Evolutionary conservation across 2,329 filamentous ascomycete species (phyloP).

Genomic region (Aspergillus intermedius): DNA sequence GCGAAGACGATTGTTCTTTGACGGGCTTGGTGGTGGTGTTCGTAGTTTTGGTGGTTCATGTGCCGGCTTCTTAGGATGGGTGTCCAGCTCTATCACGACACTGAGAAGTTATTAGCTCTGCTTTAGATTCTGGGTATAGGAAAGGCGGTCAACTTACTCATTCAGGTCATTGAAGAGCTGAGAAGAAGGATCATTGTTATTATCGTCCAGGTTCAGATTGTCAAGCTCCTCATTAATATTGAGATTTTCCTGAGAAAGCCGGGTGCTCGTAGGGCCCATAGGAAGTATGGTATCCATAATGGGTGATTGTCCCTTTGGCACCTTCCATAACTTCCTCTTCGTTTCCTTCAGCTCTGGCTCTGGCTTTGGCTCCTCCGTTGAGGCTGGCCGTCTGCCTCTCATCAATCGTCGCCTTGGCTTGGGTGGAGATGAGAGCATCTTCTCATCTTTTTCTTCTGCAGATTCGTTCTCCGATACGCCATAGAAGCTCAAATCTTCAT

Average conservation of each 20-base stretch:
- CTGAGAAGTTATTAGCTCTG: slow-evolving; percentile 10
- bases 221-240: slow-evolving; percentile 18
- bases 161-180: slow-evolving; percentile 13
- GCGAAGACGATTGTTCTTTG: slow-evolving; percentile 32
- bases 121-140: no score
- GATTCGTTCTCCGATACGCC: slow-evolving; percentile 19
- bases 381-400: slow-evolving; percentile 26
- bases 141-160: slow-evolving; percentile 11
- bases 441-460: slow-evolving; percentile 20
- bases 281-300: slow-evolving; percentile 11
- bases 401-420: slow-evolving; percentile 27
- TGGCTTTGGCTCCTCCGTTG: slow-evolving; percentile 16
- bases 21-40: slow-evolving; percentile 41
- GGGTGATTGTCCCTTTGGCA: slow-evolving; percentile 11
- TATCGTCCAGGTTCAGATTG: slow-evolving; percentile 15
- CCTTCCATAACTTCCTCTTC: slow-evolving; percentile 8
- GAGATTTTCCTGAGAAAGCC: slow-evolving; percentile 15
- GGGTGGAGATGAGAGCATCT: slow-evolving; percentile 13
- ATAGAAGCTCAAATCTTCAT: slow-evolving; percentile 32
- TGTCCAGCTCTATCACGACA: slow-evolving; percentile 1
- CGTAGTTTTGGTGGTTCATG: slow-evolving; percentile 10
- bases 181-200: slow-evolving; percentile 16
- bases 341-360: slow-evolving; percentile 11
- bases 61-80: slow-evolving; percentile 7
- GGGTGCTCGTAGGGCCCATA: slow-evolving; percentile 11